phyloP scores from a whole-genome alignment of 2,329 filamentous ascomycete genomes.

The Torrubiella hemipterigena region DNA sequence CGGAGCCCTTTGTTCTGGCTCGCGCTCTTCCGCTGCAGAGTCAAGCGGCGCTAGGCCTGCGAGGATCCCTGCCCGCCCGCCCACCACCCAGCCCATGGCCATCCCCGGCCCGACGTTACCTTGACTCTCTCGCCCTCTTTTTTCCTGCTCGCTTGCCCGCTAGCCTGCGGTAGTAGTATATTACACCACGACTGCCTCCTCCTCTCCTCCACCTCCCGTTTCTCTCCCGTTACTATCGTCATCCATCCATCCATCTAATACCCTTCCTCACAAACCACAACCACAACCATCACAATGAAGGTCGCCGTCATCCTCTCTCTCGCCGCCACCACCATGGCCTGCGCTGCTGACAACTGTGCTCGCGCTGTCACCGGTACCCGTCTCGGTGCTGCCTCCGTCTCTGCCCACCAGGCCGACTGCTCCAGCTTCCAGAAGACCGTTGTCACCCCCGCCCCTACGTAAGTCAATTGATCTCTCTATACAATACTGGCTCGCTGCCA shows the following conservation, averaged over 20 bases:
- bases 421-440: conserved; percentile 26
- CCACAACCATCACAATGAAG: conserved; percentile 24
- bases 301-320: conserved; percentile 23
- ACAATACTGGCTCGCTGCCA: background rate
- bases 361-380: conserved; percentile 31
- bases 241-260: conserved; percentile 1
- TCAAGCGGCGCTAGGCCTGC: background rate
- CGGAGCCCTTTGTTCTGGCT: conserved; percentile 1
- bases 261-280: conserved; percentile 4
- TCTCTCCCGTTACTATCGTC: conserved; percentile 1
- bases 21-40: background rate
- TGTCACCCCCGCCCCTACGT: conserved; percentile 27
- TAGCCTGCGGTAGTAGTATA: background rate
- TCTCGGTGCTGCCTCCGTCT: conserved; percentile 19
- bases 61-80: no score
- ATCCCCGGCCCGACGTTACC: background rate
- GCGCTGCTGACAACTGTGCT: conserved; percentile 33
- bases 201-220: conserved; percentile 1
- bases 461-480: conserved; percentile 9
- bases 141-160: background rate
- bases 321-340: conserved; percentile 23
- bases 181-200: no score
- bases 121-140: background rate
- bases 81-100: background rate
- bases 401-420: conserved; percentile 25